Percentiles rank a stretch among this genome's conserved stretches.
These are phyloP conservation scores for Trifolium dubium DNA, from an alignment of 306 rosid genomes.

Conservation along the genomic window DNA sequence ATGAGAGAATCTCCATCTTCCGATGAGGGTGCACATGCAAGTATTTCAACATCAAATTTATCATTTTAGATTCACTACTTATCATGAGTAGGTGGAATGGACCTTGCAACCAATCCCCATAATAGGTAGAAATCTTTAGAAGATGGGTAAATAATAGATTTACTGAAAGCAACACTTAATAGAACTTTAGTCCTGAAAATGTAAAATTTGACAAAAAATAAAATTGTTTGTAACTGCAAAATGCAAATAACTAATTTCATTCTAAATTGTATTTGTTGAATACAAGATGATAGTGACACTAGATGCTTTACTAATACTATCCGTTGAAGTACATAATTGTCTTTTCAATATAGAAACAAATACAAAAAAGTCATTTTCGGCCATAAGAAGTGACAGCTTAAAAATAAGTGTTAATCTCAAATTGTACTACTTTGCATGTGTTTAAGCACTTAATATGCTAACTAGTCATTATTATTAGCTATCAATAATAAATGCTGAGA, in stretches of 20 bases:
- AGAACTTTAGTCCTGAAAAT: neutral
- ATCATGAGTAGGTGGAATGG: neutral
- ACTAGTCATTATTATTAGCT: neutral
- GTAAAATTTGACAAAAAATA: slow-evolving; percentile 3
- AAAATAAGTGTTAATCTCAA: neutral
- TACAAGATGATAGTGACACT: slow-evolving; percentile 5
- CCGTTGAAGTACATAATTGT: neutral
- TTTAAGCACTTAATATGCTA: neutral
- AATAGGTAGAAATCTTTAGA: neutral
- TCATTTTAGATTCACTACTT: neutral
- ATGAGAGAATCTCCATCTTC: neutral
- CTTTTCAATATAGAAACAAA: neutral
- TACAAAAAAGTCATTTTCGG: neutral
- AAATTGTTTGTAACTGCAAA: neutral
- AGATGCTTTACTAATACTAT: neutral
- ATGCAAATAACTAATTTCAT: slow-evolving; percentile 6
- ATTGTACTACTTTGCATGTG: slow-evolving; percentile 20
- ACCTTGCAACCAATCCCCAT: neutral
- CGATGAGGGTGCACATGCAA: neutral
- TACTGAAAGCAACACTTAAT: neutral
- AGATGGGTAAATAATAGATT: neutral
- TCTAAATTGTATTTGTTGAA: neutral
- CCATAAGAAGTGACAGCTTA: slow-evolving; percentile 3
- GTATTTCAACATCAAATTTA: neutral
- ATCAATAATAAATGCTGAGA: slow-evolving; percentile 19